Evolutionary conservation across 2,329 filamentous ascomycete genomes (phyloP), one percentile per base, ranked within the genome.

Genomic region (Pseudogymnoascus sp.): DNA sequence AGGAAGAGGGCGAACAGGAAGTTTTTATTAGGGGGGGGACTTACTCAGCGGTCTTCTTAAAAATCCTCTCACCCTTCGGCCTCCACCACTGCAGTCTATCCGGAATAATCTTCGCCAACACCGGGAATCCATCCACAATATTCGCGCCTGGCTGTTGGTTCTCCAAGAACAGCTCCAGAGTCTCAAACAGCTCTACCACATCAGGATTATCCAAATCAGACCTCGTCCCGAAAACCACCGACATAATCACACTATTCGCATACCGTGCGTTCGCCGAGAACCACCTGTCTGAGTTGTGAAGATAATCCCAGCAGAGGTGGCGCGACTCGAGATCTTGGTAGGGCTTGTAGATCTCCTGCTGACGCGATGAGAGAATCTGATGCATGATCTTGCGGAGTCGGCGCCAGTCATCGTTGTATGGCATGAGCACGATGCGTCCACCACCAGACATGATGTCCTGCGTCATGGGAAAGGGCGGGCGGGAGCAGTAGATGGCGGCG

Each of bases 181-280:
- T 69, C 59, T 67, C 68, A 44, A 68, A 50, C 16, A 68, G 63
- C 47, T 69, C 68, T 14, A 42, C 65, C 1, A 65, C 65, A 12
- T 68, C 62, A 4, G 63, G 62, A 56, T 70, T 63, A 14, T 66
- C 66, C 4, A 70, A 67, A 28, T 67, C 62, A 44, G 67, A 44
- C 5, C 68, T 62, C 33, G 66, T 65, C 8, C 72, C 72, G 64
- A 73, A 74, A 1, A 73, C 66, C 4, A 74, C 70, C 63, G 70
- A 71, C 71, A 74, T 71, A 63, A 74, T 70, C n/a, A 73, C 70
- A 1, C 66, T 67, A 60, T 73, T 73, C 1, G 70, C 65, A 62
- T 69, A 74, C 14, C 72, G 67, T 25, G 67, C 67, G 53, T 70
- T 73, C 3, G 69, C 69, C 6, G 38, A 60, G 42, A 65, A 70